Conservation (phyloP, 306 rosid species). For the Gynostemma pentaphyllum region DNA sequence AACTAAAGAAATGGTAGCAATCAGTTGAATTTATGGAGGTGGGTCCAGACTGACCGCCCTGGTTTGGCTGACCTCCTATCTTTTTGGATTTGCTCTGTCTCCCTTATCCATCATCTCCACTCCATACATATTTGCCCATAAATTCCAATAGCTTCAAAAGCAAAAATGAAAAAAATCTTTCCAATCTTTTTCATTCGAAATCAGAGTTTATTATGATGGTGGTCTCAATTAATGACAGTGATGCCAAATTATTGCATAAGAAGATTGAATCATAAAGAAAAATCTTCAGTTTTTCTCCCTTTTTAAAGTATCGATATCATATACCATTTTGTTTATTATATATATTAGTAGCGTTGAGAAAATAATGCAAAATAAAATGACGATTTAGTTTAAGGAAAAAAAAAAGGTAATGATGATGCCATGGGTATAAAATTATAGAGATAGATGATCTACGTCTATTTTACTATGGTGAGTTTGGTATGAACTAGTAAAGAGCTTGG, state of each 20-base stretch:
- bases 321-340: too few species aligned
- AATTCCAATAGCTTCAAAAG: not conserved
- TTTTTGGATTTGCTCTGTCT: constrained; percentile 23
- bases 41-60: constrained; percentile 17
- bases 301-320: too few species aligned
- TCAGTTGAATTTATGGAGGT: constrained; percentile 12
- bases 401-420: not conserved
- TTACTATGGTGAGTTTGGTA: too few species aligned
- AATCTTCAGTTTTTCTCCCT: too few species aligned
- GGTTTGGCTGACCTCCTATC: constrained; percentile 13
- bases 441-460: not conserved
- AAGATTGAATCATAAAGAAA: too few species aligned
- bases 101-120: constrained; percentile 9
- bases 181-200: too few species aligned
- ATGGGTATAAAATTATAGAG: not conserved
- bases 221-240: too few species aligned
- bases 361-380: not conserved
- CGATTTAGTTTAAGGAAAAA: not conserved
- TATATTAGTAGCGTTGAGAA: not conserved
- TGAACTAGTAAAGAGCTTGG: too few species aligned
- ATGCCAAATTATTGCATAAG: too few species aligned
- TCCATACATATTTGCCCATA: too few species aligned
- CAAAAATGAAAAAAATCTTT: too few species aligned
- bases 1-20: constrained; percentile 5
- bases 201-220: too few species aligned